phyloP scores from a whole-genome alignment of 345 rosid genomes.

The Rhodamnia rubescens region DNA sequence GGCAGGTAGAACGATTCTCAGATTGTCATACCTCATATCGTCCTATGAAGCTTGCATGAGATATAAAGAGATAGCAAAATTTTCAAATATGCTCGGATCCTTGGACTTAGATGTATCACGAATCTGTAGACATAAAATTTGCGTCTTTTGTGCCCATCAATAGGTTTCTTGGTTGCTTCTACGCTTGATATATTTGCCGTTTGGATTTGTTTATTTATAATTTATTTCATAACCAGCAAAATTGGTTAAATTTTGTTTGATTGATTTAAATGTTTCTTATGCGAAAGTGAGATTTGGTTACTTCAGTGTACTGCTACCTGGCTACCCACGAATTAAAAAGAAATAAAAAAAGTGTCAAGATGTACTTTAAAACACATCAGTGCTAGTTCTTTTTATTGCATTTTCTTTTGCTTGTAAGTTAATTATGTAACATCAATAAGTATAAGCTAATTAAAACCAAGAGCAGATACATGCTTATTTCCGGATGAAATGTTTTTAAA shows the following conservation, averaged over 20 bases:
- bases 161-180: not conserved
- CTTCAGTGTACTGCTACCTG: not conserved
- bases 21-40: not conserved
- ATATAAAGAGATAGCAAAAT: not conserved
- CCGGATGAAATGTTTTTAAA: not conserved
- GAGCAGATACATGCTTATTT: not conserved
- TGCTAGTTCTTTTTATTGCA: not conserved
- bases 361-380: not conserved
- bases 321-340: not conserved
- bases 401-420: not conserved
- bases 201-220: not conserved
- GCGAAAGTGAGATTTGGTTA: not conserved
- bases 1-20: not conserved
- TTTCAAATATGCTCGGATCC: not conserved
- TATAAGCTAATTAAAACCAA: no score
- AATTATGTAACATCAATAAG: not conserved
- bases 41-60: not conserved
- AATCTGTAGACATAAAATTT: not conserved
- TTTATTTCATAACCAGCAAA: not conserved
- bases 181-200: not conserved
- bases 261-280: not conserved
- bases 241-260: not conserved
- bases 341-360: not conserved
- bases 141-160: not conserved
- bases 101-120: not conserved